phyloP scores from a whole-genome alignment of 2,329 filamentous ascomycete genomes.

The Mycosphaerella sp. region DNA sequence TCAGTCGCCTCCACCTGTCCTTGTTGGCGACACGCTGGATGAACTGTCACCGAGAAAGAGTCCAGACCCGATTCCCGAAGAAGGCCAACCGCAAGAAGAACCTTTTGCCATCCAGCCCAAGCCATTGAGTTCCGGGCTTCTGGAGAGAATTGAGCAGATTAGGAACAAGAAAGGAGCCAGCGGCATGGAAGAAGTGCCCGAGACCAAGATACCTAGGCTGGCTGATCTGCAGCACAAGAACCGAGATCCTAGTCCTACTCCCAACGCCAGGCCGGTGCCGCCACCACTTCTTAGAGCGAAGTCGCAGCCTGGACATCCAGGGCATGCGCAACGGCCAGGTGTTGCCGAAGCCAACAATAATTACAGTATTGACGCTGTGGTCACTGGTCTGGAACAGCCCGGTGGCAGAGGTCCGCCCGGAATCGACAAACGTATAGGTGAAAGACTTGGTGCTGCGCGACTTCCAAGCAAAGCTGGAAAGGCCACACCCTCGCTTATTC shows the following conservation, averaged over 20 bases:
- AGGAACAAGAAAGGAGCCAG: slow-evolving; percentile 27
- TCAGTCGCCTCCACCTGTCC: slow-evolving; percentile 17
- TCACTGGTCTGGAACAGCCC: slow-evolving; percentile 24
- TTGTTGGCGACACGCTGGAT: slow-evolving; percentile 17
- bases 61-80: background rate
- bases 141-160: slow-evolving; percentile 37
- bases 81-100: slow-evolving; percentile 17
- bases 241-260: slow-evolving; percentile 33
- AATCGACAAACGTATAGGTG: slow-evolving; percentile 66
- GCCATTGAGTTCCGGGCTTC: slow-evolving; percentile 33
- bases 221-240: slow-evolving; percentile 29
- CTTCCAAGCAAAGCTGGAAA: slow-evolving; percentile 49
- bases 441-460: slow-evolving; percentile 44
- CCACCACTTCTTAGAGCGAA: slow-evolving; percentile 48
- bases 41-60: background rate
- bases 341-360: slow-evolving; percentile 20
- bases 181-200: slow-evolving; percentile 22
- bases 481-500: slow-evolving; percentile 66
- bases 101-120: slow-evolving; percentile 32
- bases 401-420: background rate
- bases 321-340: slow-evolving; percentile 26
- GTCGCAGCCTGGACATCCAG: slow-evolving; percentile 41
- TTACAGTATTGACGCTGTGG: slow-evolving; percentile 21
- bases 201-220: slow-evolving; percentile 35
- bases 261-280: slow-evolving; percentile 33